Evolutionary conservation across 495 filamentous ascomycete species (phyloP), one percentile per base, ranked within the genome.

Genomic region (Hypoxylon rickii): DNA sequence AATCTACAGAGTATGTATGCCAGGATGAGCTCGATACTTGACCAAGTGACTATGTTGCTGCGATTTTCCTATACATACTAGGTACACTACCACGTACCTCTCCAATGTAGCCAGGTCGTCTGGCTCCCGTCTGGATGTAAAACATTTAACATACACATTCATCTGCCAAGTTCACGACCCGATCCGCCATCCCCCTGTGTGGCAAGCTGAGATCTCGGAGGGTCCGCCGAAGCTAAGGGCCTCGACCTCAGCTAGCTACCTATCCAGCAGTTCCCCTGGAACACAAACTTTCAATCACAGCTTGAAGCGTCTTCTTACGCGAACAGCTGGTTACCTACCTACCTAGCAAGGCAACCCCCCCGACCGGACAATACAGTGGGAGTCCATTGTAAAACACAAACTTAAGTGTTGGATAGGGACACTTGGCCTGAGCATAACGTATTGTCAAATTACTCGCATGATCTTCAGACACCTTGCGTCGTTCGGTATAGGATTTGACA

Each of bases 141-240:
- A 29, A 29, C 4, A 29, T 13, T 10, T 13, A 37, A 51, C 45
- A 51, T 46, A 17, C 15, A 12, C 43, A 20, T 19, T 45, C 43
- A 49, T 39, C 31, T 48, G 16, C 38, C 47, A 22, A 53, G 42
- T 22, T 15, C 36, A 31, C 44, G 22, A 11, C 5, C 16, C 41
- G 42, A 55, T 20, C 43, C 21, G 26, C 31, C 34, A 50, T 7
- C 46, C 47, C 13, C 8, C 16, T 44, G 7, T 15, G 37, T 47
- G n/a, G 41, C 49, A 41, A 46, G 51, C 47, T 44, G 20, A 46
- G 46, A 45, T 24, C 38, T 7, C 15, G 20, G 20, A 48, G 39
- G 49, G 39, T 7, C 46, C 58, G 45, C 51, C n/a, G 29, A 43
- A 37, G 42, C 44, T 53, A 55, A 50, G 33, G 46, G 48, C 24